Evolutionary conservation across 2,329 filamentous ascomycete genomes (phyloP).

Genomic region (Colletotrichum lini): DNA sequence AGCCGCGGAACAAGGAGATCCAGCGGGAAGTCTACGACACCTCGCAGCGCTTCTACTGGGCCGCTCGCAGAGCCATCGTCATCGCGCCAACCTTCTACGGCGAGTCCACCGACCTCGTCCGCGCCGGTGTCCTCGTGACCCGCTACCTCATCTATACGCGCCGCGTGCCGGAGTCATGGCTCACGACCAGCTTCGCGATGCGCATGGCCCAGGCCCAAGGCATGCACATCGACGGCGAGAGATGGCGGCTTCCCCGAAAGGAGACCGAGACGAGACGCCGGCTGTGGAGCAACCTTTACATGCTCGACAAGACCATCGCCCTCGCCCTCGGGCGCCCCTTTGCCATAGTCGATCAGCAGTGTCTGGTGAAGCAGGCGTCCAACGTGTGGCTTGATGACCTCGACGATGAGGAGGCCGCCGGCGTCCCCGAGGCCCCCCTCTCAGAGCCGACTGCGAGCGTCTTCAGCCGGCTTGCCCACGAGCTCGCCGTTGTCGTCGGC

Average conservation of each 20-base stretch:
- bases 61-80: slow-evolving; percentile 55
- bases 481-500: slow-evolving; percentile 54
- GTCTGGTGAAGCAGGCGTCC: slow-evolving; percentile 53
- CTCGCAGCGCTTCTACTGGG: slow-evolving; percentile 59
- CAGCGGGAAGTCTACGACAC: slow-evolving; percentile 55
- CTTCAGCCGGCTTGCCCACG: slow-evolving; percentile 50
- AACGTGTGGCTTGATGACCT: slow-evolving; percentile 57
- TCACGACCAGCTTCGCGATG: slow-evolving; percentile 59
- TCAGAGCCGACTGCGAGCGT: slow-evolving; percentile 53
- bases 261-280: slow-evolving; percentile 55
- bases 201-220: slow-evolving; percentile 60
- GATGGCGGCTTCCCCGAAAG: slow-evolving; percentile 54
- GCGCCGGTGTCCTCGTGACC: slow-evolving; percentile 57
- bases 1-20: slow-evolving; percentile 49
- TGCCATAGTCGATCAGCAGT: slow-evolving; percentile 56
- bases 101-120: slow-evolving; percentile 56
- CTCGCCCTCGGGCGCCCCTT: slow-evolving; percentile 57
- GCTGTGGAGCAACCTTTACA: slow-evolving; percentile 57
- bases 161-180: slow-evolving; percentile 56
- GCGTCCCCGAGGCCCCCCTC: slow-evolving; percentile 45
- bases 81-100: slow-evolving; percentile 59
- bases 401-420: slow-evolving; percentile 49
- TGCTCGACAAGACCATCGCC: slow-evolving; percentile 56
- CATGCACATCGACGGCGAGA: slow-evolving; percentile 59
- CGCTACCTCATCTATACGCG: slow-evolving; percentile 57